Evolutionary conservation across 2,329 filamentous ascomycete species (phyloP), one percentile per base, ranked within the genome.

Genomic region (Phoma sp.): DNA sequence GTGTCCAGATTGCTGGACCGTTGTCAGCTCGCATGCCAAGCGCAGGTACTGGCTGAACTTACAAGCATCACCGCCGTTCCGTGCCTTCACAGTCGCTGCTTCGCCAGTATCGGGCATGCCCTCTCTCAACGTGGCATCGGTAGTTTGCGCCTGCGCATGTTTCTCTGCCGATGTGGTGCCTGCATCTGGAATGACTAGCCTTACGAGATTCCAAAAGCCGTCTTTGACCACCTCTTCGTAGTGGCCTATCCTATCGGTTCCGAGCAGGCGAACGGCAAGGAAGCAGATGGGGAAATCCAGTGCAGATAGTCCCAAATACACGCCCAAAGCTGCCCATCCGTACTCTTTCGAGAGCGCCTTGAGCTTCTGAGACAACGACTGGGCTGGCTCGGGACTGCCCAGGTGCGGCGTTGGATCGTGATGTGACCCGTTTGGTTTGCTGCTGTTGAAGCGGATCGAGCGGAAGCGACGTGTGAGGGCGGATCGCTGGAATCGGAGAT

Each of bases 201-300:
- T 86, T 48, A 91, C 83, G 7, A 86, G 51, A 29, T 77, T 79
- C 70, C 84, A 82, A 48, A 86, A 79, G 29, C 80, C 76, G 7
- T 84, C 83, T 25, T 91, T 81, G 2, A 91, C 78, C n/a, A 79
- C 81, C 54, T 92, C 83, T 73, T 95, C 90, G 64, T 78, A 80
- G 79, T 79, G 76, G 82, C 91, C 93, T 67, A 99, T 95, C 50
- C 84, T 85, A 24, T 99, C 95, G 0, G 90, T 90, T 13, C 95
- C 95, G 2, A 96, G 83, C 47, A 87, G 79, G 52, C 88, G 85
- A 41, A 99, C 95, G 8, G 95, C 86, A 49, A 96, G 77, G 78
- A 96, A 99, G 78, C 93, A 98, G 72, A 98, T 90, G 0, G 95
- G 95, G 62, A 98, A 96, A 77, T 99, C 95, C 46, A 96, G 78